A percentile compares a stretch with the other conserved stretches of the same genome.
These are phyloP conservation scores for Fusarium sp. DNA, from an alignment of 2,329 filamentous ascomycete genomes.

Conservation along the genomic window DNA sequence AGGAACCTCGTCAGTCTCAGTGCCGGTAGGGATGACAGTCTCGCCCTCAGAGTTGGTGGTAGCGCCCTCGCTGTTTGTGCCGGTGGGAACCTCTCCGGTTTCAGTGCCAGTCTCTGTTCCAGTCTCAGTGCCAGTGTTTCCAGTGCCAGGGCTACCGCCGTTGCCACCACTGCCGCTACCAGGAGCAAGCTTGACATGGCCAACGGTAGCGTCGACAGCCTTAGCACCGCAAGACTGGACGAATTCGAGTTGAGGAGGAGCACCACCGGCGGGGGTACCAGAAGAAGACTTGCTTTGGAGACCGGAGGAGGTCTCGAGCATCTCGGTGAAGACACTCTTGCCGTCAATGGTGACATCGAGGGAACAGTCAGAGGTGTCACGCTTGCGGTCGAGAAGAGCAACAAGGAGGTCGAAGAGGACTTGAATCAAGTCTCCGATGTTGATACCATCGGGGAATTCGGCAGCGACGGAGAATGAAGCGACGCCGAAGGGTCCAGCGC, in stretches of 20 bases:
- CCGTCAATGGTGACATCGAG: constrained; percentile 16
- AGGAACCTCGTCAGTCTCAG: not conserved
- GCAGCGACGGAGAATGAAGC: constrained; percentile 8
- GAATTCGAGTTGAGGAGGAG: constrained; percentile 5
- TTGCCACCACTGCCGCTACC: not conserved
- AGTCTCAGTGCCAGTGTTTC: constrained; percentile 45
- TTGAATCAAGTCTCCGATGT: not conserved
- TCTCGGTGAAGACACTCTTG: not conserved
- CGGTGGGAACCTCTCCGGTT: constrained; percentile 1
- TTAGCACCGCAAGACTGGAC: constrained; percentile 24
- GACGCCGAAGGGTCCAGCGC: not conserved
- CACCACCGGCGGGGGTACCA: accelerated
- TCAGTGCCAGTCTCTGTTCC: constrained; percentile 53
- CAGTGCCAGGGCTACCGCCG: not conserved
- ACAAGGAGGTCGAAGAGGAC: constrained; percentile 9
- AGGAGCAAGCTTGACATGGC: constrained; percentile 17
- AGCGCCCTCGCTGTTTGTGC: constrained; percentile 2
- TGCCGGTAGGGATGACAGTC: not conserved
- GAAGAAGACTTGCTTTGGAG: accelerated
- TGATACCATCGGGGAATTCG: accelerated
- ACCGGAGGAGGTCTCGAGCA: not conserved
- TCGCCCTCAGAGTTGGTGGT: not conserved
- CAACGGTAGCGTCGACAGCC: not conserved
- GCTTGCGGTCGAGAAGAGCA: not conserved
- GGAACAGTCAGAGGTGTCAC: constrained; percentile 7